Evolutionary conservation across 1,139 yeast species (phyloP).

Genomic region (Protomyces pachydermus): DNA sequence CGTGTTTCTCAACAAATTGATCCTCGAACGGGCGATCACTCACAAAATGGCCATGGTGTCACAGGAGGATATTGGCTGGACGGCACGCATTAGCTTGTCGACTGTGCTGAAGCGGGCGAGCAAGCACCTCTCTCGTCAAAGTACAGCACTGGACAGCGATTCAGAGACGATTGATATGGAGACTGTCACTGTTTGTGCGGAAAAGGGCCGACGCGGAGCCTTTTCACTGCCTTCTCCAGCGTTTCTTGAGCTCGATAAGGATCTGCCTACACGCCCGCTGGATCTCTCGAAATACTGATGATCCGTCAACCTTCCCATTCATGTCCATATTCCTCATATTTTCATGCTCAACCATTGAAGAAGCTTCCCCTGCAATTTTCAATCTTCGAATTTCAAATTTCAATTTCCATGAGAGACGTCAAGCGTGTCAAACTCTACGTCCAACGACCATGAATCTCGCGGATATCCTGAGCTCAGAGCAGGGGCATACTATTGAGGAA

Average conservation of each 20-base stretch:
- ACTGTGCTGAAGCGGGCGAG: neutral
- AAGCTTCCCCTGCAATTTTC: too few species aligned
- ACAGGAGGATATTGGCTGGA: neutral
- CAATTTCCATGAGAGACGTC: too few species aligned
- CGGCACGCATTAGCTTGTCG: neutral
- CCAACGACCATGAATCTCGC: slow-evolving; percentile 4
- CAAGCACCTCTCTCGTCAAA: neutral
- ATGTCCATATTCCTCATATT: neutral
- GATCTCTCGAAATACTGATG: neutral
- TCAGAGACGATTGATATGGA: neutral
- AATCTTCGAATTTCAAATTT: too few species aligned
- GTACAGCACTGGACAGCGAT: neutral
- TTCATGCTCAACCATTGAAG: too few species aligned
- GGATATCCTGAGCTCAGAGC: slow-evolving; percentile 10
- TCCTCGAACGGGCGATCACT: slow-evolving; percentile 12
- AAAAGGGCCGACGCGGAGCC: neutral
- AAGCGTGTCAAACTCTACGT: too few species aligned
- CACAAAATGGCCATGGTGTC: slow-evolving; percentile 11
- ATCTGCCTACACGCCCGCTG: neutral
- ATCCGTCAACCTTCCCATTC: neutral
- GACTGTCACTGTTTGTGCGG: neutral
- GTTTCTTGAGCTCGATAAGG: neutral
- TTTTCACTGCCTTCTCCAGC: neutral
- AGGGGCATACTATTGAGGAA: neutral
- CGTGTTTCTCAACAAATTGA: slow-evolving; percentile 6